A percentile compares a stretch with the other conserved stretches of the same genome.
Conservation (phyloP, 2,329 filamentous ascomycete genomes). For the Aspergillus sp. region DNA sequence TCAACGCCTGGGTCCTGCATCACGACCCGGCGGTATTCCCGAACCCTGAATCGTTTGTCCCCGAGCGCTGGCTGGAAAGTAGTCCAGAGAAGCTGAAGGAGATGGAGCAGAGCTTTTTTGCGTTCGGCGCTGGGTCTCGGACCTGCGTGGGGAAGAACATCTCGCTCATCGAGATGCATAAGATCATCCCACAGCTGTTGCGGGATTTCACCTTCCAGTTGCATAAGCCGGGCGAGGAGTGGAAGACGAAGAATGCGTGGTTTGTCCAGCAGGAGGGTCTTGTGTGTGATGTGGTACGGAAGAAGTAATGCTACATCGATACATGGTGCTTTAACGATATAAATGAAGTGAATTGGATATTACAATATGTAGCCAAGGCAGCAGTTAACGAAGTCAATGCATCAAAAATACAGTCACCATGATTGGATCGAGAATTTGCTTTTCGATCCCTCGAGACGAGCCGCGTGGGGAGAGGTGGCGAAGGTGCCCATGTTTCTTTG, state of each 20-base stretch:
- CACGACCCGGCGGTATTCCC: slow-evolving; percentile 66
- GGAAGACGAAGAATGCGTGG: slow-evolving; percentile 2
- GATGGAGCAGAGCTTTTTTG: slow-evolving; percentile 7
- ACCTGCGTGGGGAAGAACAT: slow-evolving; percentile 13
- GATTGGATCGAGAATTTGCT: not conserved
- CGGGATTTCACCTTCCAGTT: not conserved
- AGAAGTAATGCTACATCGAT: not conserved
- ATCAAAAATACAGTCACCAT: not conserved
- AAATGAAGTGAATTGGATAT: not conserved
- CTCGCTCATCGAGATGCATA: slow-evolving; percentile 13
- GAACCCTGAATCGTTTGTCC: slow-evolving; percentile 59
- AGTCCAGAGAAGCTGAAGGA: not conserved
- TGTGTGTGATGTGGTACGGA: not conserved
- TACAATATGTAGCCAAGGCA: not conserved
- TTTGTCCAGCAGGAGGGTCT: slow-evolving; percentile 4
- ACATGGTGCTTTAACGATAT: not conserved
- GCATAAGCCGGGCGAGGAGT: not conserved
- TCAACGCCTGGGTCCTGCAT: slow-evolving; percentile 74
- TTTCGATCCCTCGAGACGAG: not conserved
- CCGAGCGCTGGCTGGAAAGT: slow-evolving; percentile 13
- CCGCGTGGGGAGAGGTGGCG: slow-evolving; percentile 1
- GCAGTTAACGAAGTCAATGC: not conserved
- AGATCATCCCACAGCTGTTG: slow-evolving; percentile 7
- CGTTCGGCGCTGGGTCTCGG: slow-evolving; percentile 11
- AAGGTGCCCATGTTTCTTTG: not conserved